Base-by-base conservation (phyloP, 108 stramenopile genomes). In the Cyclostephanos invisitatus region DNA sequence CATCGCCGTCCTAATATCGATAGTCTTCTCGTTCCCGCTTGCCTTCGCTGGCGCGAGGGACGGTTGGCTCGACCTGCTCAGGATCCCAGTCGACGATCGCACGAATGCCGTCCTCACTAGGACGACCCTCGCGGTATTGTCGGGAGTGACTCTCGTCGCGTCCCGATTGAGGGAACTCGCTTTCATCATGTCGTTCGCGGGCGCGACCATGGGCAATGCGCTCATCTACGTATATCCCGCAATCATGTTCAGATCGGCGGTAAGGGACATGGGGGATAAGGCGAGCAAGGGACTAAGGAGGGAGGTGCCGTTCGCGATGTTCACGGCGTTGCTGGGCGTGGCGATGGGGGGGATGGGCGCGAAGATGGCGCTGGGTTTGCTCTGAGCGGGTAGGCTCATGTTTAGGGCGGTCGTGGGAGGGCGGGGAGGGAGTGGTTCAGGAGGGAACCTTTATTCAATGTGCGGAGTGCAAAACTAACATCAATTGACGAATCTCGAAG, bases 151-250 rank as follows among this genome's bases (percentile, higher is more conserved):
- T 11, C 24, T 72, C 9, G 29, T 83, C 28, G 91, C 91, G 24
- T 73, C 85, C 2, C 53, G 77, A 27, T 67, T 93, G 75, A 88
- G 77, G 62, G 91, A 93, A 60, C 74, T 93, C 40, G 85, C 88
- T 3, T 90, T 90, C 73, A 84, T 90, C 63, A 82, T 85, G 63
- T 88, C 88, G 32, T 89, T 97, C 29, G 89, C 90, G 28, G 97
- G 97, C 9, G 97, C 96, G 3, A 80, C 92, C 32, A 64, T 97
- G n/a, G 96, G 93, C 8, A 91, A 90, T 28, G 85, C 91, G 5
- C 78, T 98, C 58, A 92, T 98, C 57, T 98, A 91, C 73, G 76
- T 96, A 28, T 93, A 93, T 75, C 97, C 97, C 2, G 84, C 94
- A 14, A 74, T 96, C 47, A 96, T 98, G 94, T 90, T 90, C 67